Conservation (phyloP, 1,284 basidiomycete species). For the Apiotrichum sp. region DNA sequence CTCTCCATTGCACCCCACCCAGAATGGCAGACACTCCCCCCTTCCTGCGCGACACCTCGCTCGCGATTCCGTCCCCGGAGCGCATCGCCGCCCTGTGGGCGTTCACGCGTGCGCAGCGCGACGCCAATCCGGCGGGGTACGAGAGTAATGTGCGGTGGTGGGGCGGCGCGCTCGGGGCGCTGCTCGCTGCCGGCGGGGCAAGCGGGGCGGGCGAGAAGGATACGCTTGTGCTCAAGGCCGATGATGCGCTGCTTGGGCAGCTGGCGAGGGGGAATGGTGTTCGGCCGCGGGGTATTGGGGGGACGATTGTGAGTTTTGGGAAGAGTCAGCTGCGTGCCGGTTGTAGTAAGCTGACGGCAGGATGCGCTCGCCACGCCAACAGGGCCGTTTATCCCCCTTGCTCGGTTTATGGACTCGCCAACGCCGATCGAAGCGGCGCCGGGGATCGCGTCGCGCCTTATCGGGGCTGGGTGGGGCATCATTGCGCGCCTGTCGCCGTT, state of each 20-base stretch:
- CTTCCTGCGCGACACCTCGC: conserved; percentile 21
- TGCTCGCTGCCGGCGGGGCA: conserved; percentile 59
- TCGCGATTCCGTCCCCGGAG: conserved; percentile 43
- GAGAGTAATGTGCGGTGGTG: conserved; percentile 81
- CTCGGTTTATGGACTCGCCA: conserved; percentile 57
- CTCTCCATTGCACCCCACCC: too few species aligned
- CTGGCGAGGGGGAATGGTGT: conserved; percentile 49
- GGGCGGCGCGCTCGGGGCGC: conserved; percentile 61
- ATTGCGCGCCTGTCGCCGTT: conserved; percentile 51
- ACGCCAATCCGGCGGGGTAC: conserved; percentile 77
- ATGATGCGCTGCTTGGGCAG: conserved; percentile 56
- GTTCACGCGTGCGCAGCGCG: conserved; percentile 74
- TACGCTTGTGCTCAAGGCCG: conserved; percentile 61
- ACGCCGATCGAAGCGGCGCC: conserved; percentile 63
- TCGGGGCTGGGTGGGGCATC: conserved; percentile 80
- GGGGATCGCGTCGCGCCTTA: conserved; percentile 63
- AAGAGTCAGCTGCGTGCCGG: background rate
- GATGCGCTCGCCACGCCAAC: conserved; percentile 25
- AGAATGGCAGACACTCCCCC: background rate
- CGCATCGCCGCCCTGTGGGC: conserved; percentile 81
- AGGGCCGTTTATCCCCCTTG: conserved; percentile 51
- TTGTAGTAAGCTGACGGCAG: conserved; percentile 11
- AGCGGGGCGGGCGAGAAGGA: conserved; percentile 38
- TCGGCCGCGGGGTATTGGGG: conserved; percentile 71
- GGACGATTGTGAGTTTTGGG: conserved; percentile 64